Evolutionary conservation across 2,329 filamentous ascomycete species (phyloP).

Genomic region (Aspergillus felis): DNA sequence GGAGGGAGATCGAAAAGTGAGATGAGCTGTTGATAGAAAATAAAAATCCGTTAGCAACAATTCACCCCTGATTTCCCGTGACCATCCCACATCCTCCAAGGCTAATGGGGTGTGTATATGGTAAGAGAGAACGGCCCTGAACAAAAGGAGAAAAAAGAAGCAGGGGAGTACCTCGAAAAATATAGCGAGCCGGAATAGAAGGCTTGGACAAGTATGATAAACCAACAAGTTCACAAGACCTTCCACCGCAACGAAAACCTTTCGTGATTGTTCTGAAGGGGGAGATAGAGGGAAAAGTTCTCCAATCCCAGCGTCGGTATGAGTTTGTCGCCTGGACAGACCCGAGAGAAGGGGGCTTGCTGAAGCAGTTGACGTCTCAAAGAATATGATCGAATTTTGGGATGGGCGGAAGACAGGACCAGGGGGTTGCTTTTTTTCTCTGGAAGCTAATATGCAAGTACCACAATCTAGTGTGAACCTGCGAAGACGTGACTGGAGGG

Average conservation of each 20-base stretch:
- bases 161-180: not conserved
- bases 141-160: not conserved
- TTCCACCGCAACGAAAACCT: conserved; percentile 9
- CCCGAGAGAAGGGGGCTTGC: conserved; percentile 12
- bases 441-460: conserved; percentile 21
- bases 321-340: conserved; percentile 23
- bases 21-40: conserved; percentile 17
- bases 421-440: conserved; percentile 2
- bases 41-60: conserved; percentile 6
- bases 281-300: conserved; percentile 4
- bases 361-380: conserved; percentile 13
- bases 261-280: conserved; percentile 4
- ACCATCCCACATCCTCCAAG: not conserved
- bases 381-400: conserved; percentile 11
- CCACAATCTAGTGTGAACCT: conserved; percentile 16
- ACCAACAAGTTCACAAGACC: conserved; percentile 10
- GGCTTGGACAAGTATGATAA: conserved; percentile 6
- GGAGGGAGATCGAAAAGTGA: conserved; percentile 16
- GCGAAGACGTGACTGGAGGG: conserved; percentile 1
- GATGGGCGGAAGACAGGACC: conserved; percentile 13
- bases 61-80: not conserved
- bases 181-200: not conserved
- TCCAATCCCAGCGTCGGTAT: conserved; percentile 5
- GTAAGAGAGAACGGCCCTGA: not conserved
- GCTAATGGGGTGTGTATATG: not conserved